Percentiles rank a stretch among this genome's conserved stretches.
Evolutionary conservation across 306 rosid genomes (phyloP).

Genomic region (Medicago lupulina): DNA sequence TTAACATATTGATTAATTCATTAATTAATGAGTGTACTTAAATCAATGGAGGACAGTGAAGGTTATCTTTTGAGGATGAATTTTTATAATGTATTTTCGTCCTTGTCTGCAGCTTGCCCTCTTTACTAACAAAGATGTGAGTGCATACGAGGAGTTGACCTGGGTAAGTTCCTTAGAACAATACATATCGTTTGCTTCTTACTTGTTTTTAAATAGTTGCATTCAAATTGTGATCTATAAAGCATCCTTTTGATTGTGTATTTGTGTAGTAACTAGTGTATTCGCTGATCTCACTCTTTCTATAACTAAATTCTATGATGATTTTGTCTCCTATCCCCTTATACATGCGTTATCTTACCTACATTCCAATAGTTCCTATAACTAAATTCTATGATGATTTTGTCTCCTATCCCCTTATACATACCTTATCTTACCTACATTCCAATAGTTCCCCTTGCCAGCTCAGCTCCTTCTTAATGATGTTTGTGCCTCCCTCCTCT

Average conservation of each 20-base stretch:
- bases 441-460: no score
- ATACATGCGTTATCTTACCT: no score
- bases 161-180: constrained; percentile 69
- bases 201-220: constrained; percentile 22
- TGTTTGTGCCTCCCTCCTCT: no score
- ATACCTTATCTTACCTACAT: no score
- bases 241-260: neutral
- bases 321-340: no score
- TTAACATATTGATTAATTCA: neutral
- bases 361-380: no score
- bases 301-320: no score
- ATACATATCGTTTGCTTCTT: constrained; percentile 15
- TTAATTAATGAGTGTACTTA: neutral
- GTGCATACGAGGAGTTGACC: constrained; percentile 80
- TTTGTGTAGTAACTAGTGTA: neutral
- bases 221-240: neutral
- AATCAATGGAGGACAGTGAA: constrained; percentile 11
- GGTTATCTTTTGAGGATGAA: constrained; percentile 8
- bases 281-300: no score
- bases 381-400: no score
- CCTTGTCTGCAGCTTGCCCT: constrained; percentile 77
- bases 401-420: no score
- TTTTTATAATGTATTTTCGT: constrained; percentile 33
- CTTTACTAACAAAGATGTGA: constrained; percentile 72
- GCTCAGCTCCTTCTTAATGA: no score